phyloP scores from a whole-genome alignment of 495 filamentous ascomycete species.

The Aspergillus incahuasiensis region DNA sequence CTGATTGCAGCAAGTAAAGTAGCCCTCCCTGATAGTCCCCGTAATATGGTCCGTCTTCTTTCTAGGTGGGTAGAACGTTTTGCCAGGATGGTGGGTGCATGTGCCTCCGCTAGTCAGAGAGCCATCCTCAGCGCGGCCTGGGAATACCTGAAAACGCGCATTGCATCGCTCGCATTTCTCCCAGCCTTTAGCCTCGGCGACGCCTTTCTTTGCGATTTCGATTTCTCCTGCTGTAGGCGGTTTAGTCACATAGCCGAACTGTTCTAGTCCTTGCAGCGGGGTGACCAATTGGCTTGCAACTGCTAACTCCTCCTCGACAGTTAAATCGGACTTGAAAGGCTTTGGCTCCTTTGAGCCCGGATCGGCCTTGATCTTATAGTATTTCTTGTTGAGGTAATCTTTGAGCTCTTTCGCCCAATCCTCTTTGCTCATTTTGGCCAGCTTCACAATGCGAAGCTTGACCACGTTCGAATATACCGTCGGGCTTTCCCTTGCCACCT shows the following conservation, averaged over 20 bases:
- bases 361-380: constrained; percentile 36
- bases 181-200: constrained; percentile 64
- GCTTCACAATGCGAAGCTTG: constrained; percentile 67
- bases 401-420: constrained; percentile 58
- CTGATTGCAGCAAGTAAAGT: constrained; percentile 75
- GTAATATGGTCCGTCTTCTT: constrained; percentile 44
- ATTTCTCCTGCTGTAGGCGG: constrained; percentile 59
- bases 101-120: constrained; percentile 67
- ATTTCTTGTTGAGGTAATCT: constrained; percentile 36
- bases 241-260: constrained; percentile 69
- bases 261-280: constrained; percentile 52
- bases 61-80: constrained; percentile 48
- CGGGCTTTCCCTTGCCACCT: constrained; percentile 58
- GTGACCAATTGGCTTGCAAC: constrained; percentile 57
- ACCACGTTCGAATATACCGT: constrained; percentile 76
- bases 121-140: constrained; percentile 79
- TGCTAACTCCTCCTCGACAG: constrained; percentile 59
- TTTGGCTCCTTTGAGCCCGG: constrained; percentile 22
- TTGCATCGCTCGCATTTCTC: constrained; percentile 86
- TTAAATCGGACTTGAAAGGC: constrained; percentile 62
- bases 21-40: constrained; percentile 41
- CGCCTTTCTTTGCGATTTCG: constrained; percentile 55
- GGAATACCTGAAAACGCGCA: constrained; percentile 86
- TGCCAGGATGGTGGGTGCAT: constrained; percentile 76
- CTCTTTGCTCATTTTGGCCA: constrained; percentile 64